Evolutionary conservation across 73 alveolate genomes (phyloP), one percentile per base, ranked within the genome.

Genomic region (Paramecium sexaurelia): DNA sequence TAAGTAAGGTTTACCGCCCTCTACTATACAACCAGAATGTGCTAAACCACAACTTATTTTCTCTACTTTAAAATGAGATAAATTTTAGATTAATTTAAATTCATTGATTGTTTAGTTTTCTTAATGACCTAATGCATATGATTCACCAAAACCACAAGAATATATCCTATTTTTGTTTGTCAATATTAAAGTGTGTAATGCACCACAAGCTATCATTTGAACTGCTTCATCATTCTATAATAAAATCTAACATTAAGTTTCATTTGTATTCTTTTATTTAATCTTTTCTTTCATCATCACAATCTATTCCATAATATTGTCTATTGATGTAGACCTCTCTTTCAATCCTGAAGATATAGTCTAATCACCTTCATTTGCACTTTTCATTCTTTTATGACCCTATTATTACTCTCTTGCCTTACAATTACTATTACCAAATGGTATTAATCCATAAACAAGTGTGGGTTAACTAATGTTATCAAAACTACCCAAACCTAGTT

Each of bases 71-170:
- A 39, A 41, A 20, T 55, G 47, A 24, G 33, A 47, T 56, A 88
- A 47, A 35, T 35, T 26, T 36, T 51, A 26, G 17, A 88, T 88
- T 45, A 29, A 32, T 40, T 88, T 88, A 37, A 88, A 88, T 29
- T 88, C 94, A 88, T 35, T 69, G 13, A 88, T 68, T 41, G 94
- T 88, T 1, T 27, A 22, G 7, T 88, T 88, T 11, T 88, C 94
- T 27, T 82, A 55, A 47, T 88, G 94, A 6, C 94, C 94, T 26
- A 88, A 69, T 39, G 94, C 94, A 68, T 69, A 88, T 2, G 84
- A 37, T 69, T 88, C 94, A 26, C 94, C 94, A 68, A 68, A 88
- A n/a, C 94, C 94, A 69, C 94, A 88, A 13, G 94, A 88, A 33
- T 69, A 88, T 8, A 71, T 27, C 71, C 94, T 67, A 88, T 88